A percentile compares a stretch with the other conserved stretches of the same genome.
Conservation (phyloP, 2,329 filamentous ascomycete genomes). For the Amauroascus verrucosus region DNA sequence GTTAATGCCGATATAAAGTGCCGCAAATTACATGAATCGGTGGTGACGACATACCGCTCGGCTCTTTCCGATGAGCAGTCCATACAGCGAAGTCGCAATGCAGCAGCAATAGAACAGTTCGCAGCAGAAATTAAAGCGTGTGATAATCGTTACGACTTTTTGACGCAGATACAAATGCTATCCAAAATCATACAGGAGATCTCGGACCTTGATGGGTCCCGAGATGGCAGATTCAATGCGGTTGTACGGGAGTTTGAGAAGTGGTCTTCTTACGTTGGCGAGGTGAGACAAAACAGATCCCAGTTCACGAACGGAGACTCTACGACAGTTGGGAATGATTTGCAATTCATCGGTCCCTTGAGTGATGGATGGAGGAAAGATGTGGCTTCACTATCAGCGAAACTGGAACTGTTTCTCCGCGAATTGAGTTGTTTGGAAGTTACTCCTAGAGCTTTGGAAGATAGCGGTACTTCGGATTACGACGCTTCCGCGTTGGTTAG, state of each 20-base stretch:
- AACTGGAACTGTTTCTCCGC: conserved; percentile 28
- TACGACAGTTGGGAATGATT: neutral
- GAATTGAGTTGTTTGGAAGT: conserved; percentile 32
- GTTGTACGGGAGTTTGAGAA: conserved; percentile 27
- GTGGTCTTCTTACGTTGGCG: conserved; percentile 27
- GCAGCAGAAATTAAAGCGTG: conserved; percentile 24
- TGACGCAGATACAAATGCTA: conserved; percentile 31
- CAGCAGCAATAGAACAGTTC: conserved; percentile 29
- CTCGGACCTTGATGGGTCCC: conserved; percentile 24
- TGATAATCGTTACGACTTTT: conserved; percentile 24
- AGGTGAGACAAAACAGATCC: conserved; percentile 20
- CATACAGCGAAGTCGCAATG: conserved; percentile 27
- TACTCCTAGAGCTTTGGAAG: conserved; percentile 15
- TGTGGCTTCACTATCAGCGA: conserved; percentile 22
- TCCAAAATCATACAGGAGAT: conserved; percentile 34
- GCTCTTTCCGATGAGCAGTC: conserved; percentile 27
- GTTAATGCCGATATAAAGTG: conserved; percentile 23
- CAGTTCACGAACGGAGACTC: conserved; percentile 16
- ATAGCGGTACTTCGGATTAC: conserved; percentile 6
- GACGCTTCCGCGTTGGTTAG: conserved; percentile 27
- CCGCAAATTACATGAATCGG: conserved; percentile 27
- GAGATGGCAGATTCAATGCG: conserved; percentile 24
- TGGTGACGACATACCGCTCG: conserved; percentile 27
- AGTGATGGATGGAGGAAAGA: conserved; percentile 28
- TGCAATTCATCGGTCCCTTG: conserved; percentile 29